A percentile compares a stretch with the other conserved stretches of the same genome.
Evolutionary conservation across 257 asterid genomes (phyloP).

Genomic region (Solanum chilense): DNA sequence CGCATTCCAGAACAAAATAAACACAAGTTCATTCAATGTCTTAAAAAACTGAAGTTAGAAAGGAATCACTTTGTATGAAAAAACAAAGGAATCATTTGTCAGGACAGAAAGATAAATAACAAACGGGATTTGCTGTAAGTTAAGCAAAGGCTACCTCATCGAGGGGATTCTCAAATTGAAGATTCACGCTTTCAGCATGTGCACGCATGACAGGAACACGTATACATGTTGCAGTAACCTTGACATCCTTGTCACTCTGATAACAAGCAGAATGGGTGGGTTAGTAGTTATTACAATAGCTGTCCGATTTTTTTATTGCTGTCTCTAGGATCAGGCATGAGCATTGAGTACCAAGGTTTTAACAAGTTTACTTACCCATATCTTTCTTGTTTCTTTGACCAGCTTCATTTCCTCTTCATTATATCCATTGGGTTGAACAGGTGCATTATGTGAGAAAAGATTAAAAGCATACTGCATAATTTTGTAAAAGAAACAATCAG

Average conservation of each 20-base stretch:
- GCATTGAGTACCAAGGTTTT: neutral
- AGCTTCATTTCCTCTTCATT: constrained; percentile 98
- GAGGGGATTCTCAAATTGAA: constrained; percentile 80
- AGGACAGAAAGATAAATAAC: neutral
- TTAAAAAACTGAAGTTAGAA: neutral
- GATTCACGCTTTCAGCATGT: constrained; percentile 95
- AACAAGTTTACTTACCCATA: constrained; percentile 53
- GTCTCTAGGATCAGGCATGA: neutral
- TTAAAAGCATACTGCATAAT: constrained; percentile 86
- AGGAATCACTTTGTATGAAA: neutral
- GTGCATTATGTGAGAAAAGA: constrained; percentile 94
- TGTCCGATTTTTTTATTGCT: neutral
- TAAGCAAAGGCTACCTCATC: constrained; percentile 51
- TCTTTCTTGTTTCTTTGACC: constrained; percentile 88
- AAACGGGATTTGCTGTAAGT: neutral
- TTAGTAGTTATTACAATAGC: neutral
- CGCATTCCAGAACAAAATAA: neutral
- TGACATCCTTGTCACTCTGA: constrained; percentile 57
- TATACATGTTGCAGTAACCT: constrained; percentile 93
- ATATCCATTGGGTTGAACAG: constrained; percentile 82
- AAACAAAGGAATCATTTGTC: neutral
- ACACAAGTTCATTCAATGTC: neutral
- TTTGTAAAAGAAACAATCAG: neutral
- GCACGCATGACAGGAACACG: constrained; percentile 99
- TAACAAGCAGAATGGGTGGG: neutral